These are phyloP conservation scores for Monosporascus sp. DNA, from an alignment of 2,329 filamentous ascomycete genomes.

Conservation along the genomic window DNA sequence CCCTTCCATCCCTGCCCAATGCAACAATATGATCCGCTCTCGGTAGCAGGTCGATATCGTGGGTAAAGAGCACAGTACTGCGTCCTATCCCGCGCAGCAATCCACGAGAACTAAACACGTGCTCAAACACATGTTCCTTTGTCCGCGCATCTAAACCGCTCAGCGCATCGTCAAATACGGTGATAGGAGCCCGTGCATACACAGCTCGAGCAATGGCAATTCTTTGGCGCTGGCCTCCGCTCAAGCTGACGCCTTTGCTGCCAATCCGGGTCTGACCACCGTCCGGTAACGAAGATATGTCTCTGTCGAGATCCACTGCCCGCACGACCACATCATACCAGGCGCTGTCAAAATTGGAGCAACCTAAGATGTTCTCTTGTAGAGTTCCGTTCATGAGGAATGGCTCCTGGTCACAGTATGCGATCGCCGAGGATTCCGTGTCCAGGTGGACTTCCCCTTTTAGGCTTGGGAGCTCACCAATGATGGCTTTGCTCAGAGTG, in stretches of 20 bases:
- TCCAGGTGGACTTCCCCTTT: neutral
- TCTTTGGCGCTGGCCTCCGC: neutral
- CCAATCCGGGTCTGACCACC: neutral
- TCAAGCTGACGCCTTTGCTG: neutral
- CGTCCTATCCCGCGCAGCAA: neutral
- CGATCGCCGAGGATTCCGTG: neutral
- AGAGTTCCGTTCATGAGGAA: neutral
- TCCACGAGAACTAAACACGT: neutral
- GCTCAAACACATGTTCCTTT: neutral
- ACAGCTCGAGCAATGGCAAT: neutral
- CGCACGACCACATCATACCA: neutral
- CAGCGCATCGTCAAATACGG: neutral
- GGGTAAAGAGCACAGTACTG: neutral
- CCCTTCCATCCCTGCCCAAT: no score
- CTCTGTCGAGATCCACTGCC: neutral
- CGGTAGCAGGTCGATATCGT: neutral
- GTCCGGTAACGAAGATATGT: neutral
- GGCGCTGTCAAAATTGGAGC: neutral
- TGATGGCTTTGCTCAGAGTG: neutral
- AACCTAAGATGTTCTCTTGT: neutral
- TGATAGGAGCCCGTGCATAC: neutral
- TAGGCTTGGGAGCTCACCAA: neutral
- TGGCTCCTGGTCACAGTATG: neutral
- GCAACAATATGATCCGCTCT: no score
- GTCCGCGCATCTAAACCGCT: neutral